Base-by-base conservation (phyloP, 495 filamentous ascomycete genomes). In the Xylaria nigripes region DNA sequence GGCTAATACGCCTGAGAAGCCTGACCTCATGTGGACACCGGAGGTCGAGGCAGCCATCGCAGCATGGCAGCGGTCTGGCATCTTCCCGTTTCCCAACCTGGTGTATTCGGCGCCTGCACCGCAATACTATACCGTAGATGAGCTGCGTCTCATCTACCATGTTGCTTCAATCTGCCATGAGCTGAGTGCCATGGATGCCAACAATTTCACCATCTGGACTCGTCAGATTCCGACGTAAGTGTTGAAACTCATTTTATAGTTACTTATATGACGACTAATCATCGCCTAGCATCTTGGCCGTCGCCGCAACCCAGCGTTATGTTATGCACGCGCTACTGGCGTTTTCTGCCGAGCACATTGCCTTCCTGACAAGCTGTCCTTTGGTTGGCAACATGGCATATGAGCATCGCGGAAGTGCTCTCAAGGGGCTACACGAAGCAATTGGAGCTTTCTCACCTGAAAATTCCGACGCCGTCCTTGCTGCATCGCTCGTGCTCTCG, bases 241-340 rank as follows among this genome's bases (percentile, higher is more conserved):
- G 42, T 54, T 6, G 22, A 3, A 21, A 29, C 6, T 12, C 9
- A 2, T 15, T 44, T 34, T 0, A 6, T 49, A 16, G 18, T 32
- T 29, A 24, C 21, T 34, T 12, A 23, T n/a, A n/a, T n/a, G 23
- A 48, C 44, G 36, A 51, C 67, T 76, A 51, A 73, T 61, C 47
- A 34, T 42, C 55, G 57, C 63, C 40, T 59, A 98, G 93, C 52
- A 90, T 96, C 61, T 78, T 98, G 53, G 80, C 82, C 55, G 85
- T 94, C 64, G 90, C 88, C 42, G 76, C 89, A 46, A 83, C 82
- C 15, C 80, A 90, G 65, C 74, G 81, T 52, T 98, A 91, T 70
- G 90, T 96, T 48, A 91, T 97, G 90, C 88, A 90, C 73, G 80
- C 93, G 7, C 77, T 97, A 55, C 76, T 98, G 44, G 86, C 88